Evolutionary conservation across 2,329 filamentous ascomycete genomes (phyloP), one percentile per base, ranked within the genome.

Genomic region (Sporothrix inflata): DNA sequence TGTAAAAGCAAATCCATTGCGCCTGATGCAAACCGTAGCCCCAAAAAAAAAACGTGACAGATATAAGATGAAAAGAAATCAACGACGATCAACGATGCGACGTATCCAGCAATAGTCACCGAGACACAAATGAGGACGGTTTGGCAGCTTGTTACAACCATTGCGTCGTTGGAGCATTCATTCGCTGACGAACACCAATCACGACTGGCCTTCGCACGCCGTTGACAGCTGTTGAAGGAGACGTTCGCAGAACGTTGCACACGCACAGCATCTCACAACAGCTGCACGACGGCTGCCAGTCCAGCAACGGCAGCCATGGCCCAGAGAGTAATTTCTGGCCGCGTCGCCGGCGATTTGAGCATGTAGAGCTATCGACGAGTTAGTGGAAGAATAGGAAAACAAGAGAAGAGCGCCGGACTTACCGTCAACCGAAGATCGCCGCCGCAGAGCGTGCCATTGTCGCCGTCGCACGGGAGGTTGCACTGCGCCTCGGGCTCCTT

Each of bases 401-500:
- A 57, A 27, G 57, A 60, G 47, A 53, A 7, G 24, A 27, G 7
- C 8, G 51, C 16, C 14, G 16, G 12, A 74, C 76, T 78, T 75
- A 88, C 80, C 47, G 81, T 84, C 61, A 88, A 74, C 75, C 82
- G 85, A 72, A 89, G 76, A 6, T 81, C 76, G 1, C 88, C 88
- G 21, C 88, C 88, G 73, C 88, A 91, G 1, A 85, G 80, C 66
- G 86, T 82, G 1, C 79, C 81, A 19, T 79, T 79, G 77, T 88
- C 85, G 1, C 87, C 88, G 61, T 85, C 83, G 75, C 89, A 90
- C 0, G 85, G 79, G 42, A 85, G 82, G 72, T 84, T 79, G 79
- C 88, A 90, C 2, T 80, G 79, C 21, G 75, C 75, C 27, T 89
- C 87, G 40, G 82, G 76, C 11, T 88, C 78, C 73, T 83, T 82